Evolutionary conservation across 768 basidiomycete genomes (phyloP).

Genomic region (Boletus rubescentipes): DNA sequence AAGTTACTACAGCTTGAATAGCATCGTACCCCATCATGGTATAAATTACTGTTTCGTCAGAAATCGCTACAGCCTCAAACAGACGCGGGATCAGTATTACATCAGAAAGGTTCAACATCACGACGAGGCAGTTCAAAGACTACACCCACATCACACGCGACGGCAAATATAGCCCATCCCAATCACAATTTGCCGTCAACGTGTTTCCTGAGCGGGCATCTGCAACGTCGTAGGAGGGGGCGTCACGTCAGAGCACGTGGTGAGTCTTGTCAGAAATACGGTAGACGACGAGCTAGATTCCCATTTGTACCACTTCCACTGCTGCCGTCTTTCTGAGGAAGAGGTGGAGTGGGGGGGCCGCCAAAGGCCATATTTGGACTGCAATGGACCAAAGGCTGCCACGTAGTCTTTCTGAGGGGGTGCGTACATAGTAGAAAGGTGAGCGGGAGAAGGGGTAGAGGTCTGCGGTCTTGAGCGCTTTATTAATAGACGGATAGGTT

Average conservation of each 20-base stretch:
- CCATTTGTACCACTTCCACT: slow-evolving; percentile 23
- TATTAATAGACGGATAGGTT: background rate
- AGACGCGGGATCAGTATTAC: background rate
- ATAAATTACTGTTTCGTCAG: background rate
- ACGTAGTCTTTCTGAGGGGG: slow-evolving; percentile 23
- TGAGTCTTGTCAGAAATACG: slow-evolving; percentile 8
- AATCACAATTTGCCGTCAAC: slow-evolving; percentile 1
- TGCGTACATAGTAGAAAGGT: background rate
- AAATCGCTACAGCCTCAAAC: background rate
- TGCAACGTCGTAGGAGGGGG: background rate
- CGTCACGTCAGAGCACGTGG: background rate
- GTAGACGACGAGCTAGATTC: slow-evolving; percentile 16
- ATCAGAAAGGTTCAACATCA: background rate
- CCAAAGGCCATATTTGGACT: slow-evolving; percentile 22
- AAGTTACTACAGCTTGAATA: background rate
- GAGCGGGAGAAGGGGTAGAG: too few species aligned
- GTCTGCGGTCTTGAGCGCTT: too few species aligned
- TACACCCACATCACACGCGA: background rate
- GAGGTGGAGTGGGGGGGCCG: background rate
- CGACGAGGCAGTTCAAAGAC: background rate
- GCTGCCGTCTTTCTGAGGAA: background rate
- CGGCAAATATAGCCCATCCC: too few species aligned
- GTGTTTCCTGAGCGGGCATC: background rate
- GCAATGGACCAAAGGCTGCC: slow-evolving; percentile 24
- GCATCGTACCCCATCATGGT: too few species aligned